phyloP scores from a whole-genome alignment of 345 rosid genomes.

The Eucalyptus grandis region DNA sequence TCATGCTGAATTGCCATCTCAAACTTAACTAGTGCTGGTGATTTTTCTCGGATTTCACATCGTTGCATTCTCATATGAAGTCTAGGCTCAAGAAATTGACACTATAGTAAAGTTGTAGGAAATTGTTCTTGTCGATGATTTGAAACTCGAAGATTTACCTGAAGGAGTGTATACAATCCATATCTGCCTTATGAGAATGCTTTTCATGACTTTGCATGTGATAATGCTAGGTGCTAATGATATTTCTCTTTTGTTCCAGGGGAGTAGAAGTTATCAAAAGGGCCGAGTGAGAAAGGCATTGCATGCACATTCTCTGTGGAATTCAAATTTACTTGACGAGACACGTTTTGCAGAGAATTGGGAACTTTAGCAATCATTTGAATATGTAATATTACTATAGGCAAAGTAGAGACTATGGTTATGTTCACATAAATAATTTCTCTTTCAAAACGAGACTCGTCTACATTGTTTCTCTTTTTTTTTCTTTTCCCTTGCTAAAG shows the following conservation, averaged over 20 bases:
- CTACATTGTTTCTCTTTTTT: too few relatives aligned
- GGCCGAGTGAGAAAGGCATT: background rate
- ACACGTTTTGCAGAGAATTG: background rate
- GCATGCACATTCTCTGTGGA: background rate
- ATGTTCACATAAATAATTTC: background rate
- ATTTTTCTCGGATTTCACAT: background rate
- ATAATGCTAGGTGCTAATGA: background rate
- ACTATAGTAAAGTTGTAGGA: background rate
- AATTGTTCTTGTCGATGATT: background rate
- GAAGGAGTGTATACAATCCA: accelerated
- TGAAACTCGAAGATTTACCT: background rate
- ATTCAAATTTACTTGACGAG: background rate
- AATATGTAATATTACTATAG: background rate
- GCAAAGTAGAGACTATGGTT: background rate
- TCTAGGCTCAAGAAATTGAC: background rate
- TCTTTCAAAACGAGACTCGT: background rate
- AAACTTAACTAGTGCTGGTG: background rate
- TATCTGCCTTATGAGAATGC: background rate
- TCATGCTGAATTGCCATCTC: background rate
- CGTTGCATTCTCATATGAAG: background rate
- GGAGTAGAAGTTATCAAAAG: background rate
- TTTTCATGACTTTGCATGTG: background rate
- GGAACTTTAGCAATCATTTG: background rate
- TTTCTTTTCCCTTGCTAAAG: too few relatives aligned
- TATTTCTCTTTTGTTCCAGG: background rate